phyloP scores from a whole-genome alignment of 2,329 filamentous ascomycete genomes.

The Cryphonectria radicalis region DNA sequence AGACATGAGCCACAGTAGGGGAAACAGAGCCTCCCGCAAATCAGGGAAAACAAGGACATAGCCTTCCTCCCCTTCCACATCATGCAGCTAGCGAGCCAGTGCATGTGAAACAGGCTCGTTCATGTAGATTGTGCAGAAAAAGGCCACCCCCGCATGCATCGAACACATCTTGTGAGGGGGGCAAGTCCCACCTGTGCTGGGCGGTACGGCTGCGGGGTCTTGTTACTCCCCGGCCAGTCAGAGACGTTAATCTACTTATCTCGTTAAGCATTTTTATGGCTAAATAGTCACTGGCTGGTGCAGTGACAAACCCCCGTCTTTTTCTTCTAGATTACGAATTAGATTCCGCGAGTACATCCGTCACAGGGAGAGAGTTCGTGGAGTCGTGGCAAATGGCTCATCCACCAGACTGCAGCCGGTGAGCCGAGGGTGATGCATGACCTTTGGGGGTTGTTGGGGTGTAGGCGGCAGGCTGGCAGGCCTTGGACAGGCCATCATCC shows the following conservation, averaged over 20 bases:
- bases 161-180: background rate
- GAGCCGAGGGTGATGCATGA: background rate
- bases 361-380: background rate
- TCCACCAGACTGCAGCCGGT: background rate
- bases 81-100: constrained; percentile 1
- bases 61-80: no score
- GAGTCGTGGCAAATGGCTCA: background rate
- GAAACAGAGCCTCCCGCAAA: background rate
- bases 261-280: background rate
- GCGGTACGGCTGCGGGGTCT: background rate
- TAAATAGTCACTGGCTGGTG: background rate
- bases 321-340: background rate
- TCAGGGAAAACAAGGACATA: background rate
- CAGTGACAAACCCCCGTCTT: background rate
- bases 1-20: background rate
- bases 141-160: background rate
- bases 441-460: background rate
- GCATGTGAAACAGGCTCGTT: background rate
- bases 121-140: background rate
- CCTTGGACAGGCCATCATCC: background rate
- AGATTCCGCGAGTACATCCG: background rate
- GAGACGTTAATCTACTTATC: background rate
- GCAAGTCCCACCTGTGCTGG: background rate
- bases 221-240: background rate
- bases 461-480: background rate